Evolutionary conservation across 768 basidiomycete species (phyloP).

Genomic region (Podaxis pistillaris): DNA sequence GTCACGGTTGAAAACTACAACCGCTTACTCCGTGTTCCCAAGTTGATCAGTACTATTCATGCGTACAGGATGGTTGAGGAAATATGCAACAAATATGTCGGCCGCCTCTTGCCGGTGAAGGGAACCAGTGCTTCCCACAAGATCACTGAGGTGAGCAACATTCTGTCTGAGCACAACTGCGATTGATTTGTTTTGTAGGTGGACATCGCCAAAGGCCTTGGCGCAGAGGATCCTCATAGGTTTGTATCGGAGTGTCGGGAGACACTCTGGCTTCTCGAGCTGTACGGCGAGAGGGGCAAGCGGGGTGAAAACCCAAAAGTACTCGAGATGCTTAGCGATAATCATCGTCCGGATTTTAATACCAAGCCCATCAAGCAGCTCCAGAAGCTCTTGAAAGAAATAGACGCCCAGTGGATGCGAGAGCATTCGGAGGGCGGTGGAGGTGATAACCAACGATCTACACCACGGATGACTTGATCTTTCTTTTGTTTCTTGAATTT

Average conservation of each 20-base stretch:
- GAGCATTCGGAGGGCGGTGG: slow-evolving; percentile 21
- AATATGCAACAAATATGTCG: slow-evolving; percentile 45
- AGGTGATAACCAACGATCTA: slow-evolving; percentile 3
- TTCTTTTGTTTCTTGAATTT: background rate
- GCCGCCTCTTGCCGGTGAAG: slow-evolving; percentile 39
- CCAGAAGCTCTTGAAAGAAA: slow-evolving; percentile 43
- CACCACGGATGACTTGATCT: slow-evolving; percentile 8
- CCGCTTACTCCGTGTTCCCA: slow-evolving; percentile 36
- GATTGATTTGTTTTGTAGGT: slow-evolving; percentile 28
- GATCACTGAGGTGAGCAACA: slow-evolving; percentile 46
- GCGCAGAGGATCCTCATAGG: slow-evolving; percentile 34
- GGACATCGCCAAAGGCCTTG: slow-evolving; percentile 55
- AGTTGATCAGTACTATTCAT: slow-evolving; percentile 39
- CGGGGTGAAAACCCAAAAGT: slow-evolving; percentile 49
- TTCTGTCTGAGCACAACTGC: background rate
- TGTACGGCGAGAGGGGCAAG: slow-evolving; percentile 57
- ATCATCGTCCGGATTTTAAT: slow-evolving; percentile 35
- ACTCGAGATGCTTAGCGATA: slow-evolving; percentile 48
- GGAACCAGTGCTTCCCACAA: slow-evolving; percentile 21
- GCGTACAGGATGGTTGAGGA: slow-evolving; percentile 54
- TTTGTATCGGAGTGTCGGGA: slow-evolving; percentile 51
- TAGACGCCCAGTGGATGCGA: slow-evolving; percentile 45
- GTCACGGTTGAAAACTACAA: slow-evolving; percentile 6
- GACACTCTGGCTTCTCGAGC: slow-evolving; percentile 44
- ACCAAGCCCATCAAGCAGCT: slow-evolving; percentile 49